Percentiles rank a stretch among this genome's conserved stretches.
Conservation (phyloP, 2,329 filamentous ascomycete genomes). For the Monosporascus sp. region DNA sequence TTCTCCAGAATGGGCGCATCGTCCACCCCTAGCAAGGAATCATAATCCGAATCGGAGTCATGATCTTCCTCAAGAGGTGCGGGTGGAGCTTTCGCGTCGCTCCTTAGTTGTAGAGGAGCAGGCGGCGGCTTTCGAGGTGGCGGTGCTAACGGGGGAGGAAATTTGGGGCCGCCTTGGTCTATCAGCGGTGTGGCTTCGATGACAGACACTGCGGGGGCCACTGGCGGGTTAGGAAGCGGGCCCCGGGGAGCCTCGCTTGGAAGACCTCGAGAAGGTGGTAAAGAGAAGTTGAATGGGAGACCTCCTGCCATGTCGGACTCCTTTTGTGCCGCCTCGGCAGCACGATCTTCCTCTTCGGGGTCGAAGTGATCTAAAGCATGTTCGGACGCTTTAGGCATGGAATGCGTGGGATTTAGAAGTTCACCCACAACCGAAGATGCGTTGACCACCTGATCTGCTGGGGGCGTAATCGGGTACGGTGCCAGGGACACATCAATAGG, state of each 20-base stretch:
- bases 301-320: conserved; percentile 40
- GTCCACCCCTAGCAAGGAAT: conserved; percentile 67
- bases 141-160: conserved; percentile 48
- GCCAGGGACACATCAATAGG: conserved; percentile 56
- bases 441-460: conserved; percentile 42
- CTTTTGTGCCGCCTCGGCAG: conserved; percentile 40
- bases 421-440: conserved; percentile 42
- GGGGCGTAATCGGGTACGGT: conserved; percentile 61
- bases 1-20: conserved; percentile 52
- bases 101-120: conserved; percentile 70
- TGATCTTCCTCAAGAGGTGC: conserved; percentile 46
- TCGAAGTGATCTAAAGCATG: conserved; percentile 54
- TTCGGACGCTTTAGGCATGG: conserved; percentile 57
- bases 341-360: conserved; percentile 47
- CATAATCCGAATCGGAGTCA: conserved; percentile 75
- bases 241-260: conserved; percentile 46
- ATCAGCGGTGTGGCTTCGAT: conserved; percentile 39
- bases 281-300: conserved; percentile 43
- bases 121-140: conserved; percentile 78
- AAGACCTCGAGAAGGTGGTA: conserved; percentile 54
- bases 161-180: conserved; percentile 43
- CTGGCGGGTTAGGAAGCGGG: conserved; percentile 47
- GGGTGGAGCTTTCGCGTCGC: conserved; percentile 25
- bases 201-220: conserved; percentile 33
- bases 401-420: conserved; percentile 50